Percentiles rank a stretch among this genome's conserved stretches.
Evolutionary conservation across 148 eudicot genomes (phyloP).

Genomic region (Rhododendron henanense): DNA sequence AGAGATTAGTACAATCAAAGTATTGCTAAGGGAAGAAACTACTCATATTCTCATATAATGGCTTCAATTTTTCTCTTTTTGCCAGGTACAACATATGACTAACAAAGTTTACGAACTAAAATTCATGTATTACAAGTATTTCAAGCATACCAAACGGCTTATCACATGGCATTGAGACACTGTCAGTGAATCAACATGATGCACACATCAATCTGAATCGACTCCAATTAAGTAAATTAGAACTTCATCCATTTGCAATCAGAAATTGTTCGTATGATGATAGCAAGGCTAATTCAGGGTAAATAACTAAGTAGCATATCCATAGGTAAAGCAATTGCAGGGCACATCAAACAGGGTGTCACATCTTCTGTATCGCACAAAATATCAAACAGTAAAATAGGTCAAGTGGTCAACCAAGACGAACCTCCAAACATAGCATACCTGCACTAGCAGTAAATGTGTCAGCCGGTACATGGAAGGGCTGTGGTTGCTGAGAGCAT

Average conservation of each 20-base stretch:
- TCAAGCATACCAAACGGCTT: background rate
- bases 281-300: background rate
- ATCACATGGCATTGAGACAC: background rate
- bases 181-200: background rate
- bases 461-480: constrained; percentile 2
- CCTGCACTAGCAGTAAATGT: constrained; percentile 3
- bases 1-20: too few relatives aligned
- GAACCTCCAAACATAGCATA: constrained; percentile 5
- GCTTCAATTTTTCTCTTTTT: background rate
- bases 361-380: background rate
- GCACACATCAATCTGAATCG: background rate
- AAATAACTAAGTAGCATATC: background rate
- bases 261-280: background rate
- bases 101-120: background rate
- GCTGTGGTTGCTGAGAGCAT: constrained; percentile 11
- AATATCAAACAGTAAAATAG: background rate
- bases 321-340: background rate
- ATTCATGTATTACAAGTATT: background rate
- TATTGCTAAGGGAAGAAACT: background rate
- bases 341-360: background rate
- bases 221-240: background rate
- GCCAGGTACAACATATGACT: background rate
- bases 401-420: background rate
- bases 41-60: background rate
- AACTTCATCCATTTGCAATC: background rate